Conservation (phyloP, 139 green algal genomes). For the Pleodorina starrii region DNA sequence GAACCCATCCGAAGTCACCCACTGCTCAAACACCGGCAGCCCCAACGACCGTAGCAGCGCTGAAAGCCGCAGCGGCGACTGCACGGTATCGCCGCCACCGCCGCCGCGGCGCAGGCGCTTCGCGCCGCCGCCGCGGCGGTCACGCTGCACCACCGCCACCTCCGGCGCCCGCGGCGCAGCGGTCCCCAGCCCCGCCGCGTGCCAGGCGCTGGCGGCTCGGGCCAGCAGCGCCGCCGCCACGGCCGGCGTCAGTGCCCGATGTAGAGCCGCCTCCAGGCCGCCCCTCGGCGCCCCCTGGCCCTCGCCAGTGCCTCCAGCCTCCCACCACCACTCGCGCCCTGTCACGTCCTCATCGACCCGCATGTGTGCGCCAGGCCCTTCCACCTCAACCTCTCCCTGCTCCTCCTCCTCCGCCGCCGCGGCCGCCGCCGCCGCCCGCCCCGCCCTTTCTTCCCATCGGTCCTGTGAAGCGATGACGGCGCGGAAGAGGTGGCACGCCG, state of each 20-base stretch:
- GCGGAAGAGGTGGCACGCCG: constrained; percentile 17
- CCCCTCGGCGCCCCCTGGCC: not conserved
- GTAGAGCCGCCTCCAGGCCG: not conserved
- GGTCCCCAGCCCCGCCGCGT: not conserved
- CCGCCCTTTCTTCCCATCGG: not conserved
- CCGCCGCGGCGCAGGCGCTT: not conserved
- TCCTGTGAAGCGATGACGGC: not conserved
- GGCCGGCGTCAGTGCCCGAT: not conserved
- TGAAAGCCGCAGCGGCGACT: not conserved
- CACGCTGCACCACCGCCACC: not conserved
- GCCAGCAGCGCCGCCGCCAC: not conserved
- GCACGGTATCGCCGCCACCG: not conserved
- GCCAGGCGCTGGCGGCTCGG: constrained; percentile 14
- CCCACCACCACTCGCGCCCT: not conserved
- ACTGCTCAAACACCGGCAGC: constrained; percentile 2
- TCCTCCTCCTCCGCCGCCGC: not conserved
- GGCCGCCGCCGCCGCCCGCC: not conserved
- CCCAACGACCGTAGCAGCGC: not conserved
- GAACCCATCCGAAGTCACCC: not conserved
- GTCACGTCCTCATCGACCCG: not conserved
- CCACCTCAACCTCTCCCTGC: not conserved
- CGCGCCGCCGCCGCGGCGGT: not conserved
- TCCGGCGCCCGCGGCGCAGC: not conserved
- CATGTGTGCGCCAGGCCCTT: too few species aligned
- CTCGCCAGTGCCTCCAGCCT: not conserved